Conservation (phyloP, 345 rosid genomes). For the Bretschneidera sinensis region DNA sequence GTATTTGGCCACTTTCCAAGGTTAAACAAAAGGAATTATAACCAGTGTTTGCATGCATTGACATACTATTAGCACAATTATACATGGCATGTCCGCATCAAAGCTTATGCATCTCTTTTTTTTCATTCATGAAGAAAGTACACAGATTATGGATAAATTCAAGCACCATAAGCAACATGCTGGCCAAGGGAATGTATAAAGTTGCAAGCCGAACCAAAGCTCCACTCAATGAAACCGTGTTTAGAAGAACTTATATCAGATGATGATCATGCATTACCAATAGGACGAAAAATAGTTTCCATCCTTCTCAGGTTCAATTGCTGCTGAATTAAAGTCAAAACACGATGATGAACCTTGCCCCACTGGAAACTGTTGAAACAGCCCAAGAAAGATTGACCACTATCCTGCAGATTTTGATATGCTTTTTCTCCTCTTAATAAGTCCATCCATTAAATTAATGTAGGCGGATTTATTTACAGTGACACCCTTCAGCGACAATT, state of each 20-base stretch:
- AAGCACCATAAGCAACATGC: not conserved
- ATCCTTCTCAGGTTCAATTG: not conserved
- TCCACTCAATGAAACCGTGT: not conserved
- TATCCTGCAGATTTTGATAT: conserved; percentile 23
- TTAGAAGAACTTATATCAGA: not conserved
- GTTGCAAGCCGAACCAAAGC: not conserved
- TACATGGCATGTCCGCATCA: too few species aligned
- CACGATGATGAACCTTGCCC: not conserved
- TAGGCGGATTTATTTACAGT: conserved; percentile 36
- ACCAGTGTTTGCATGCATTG: too few species aligned
- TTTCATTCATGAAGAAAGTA: not conserved
- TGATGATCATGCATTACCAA: not conserved
- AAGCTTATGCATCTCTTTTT: not conserved
- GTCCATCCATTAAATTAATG: conserved; percentile 47
- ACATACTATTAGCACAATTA: too few species aligned
- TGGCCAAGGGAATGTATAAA: not conserved
- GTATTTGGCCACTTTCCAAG: too few species aligned
- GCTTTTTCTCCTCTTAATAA: conserved; percentile 53
- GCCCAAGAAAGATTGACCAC: not conserved
- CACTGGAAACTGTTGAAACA: not conserved
- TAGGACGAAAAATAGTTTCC: not conserved
- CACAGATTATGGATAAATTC: not conserved
- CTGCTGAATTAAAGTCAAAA: not conserved
- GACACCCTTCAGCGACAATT: conserved; percentile 37
- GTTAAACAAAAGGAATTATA: too few species aligned